Conservation (phyloP, 192 early-diverging fungal genomes). For the Lunasporangiospora selenospora region DNA sequence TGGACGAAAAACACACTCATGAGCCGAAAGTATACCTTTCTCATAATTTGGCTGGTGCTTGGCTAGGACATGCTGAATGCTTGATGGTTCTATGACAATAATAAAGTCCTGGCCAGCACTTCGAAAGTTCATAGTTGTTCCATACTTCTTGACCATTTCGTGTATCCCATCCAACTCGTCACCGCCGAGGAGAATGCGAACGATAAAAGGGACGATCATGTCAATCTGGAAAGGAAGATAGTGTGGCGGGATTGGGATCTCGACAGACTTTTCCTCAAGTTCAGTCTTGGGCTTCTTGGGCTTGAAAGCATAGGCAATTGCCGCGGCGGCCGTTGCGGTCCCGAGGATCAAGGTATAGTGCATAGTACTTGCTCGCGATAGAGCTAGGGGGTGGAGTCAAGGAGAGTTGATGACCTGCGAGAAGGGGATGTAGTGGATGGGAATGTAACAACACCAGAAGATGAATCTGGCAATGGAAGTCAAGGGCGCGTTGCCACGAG, state of each 20-base stretch:
- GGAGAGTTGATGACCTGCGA: too few species aligned
- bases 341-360: conserved; percentile 10
- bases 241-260: conserved; percentile 3
- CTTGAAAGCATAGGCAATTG: conserved; percentile 20
- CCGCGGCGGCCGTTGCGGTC: conserved; percentile 19
- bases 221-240: conserved; percentile 39
- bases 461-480: too few species aligned
- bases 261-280: conserved; percentile 17
- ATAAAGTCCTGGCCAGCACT: conserved; percentile 33
- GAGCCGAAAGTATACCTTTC: conserved; percentile 24
- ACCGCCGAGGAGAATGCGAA: neutral
- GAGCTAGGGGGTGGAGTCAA: neutral
- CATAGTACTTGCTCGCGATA: neutral
- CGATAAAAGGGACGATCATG: conserved; percentile 9
- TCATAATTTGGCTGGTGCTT: conserved; percentile 48
- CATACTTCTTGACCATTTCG: neutral
- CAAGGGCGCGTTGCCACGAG: too few species aligned
- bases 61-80: conserved; percentile 40
- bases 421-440: too few species aligned
- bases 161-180: conserved; percentile 26
- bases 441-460: too few species aligned
- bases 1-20: too few species aligned
- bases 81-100: conserved; percentile 24
- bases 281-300: conserved; percentile 37
- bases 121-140: conserved; percentile 26